These are phyloP conservation scores for Venturia carpophila DNA, from an alignment of 2,329 filamentous ascomycete species.

Conservation along the genomic window DNA sequence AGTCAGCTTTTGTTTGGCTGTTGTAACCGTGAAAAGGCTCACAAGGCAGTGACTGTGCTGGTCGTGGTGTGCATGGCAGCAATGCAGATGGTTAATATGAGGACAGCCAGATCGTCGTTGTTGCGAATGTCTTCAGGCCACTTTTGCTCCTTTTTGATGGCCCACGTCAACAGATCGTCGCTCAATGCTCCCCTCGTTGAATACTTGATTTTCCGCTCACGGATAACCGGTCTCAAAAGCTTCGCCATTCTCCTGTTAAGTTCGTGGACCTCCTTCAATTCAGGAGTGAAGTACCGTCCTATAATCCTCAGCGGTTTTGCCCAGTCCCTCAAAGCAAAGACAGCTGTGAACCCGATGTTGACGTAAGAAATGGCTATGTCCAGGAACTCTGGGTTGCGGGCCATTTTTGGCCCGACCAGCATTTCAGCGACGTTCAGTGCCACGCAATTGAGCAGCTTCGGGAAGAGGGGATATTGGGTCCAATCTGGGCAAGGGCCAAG, in stretches of 20 bases:
- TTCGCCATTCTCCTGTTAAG: slow-evolving; percentile 24
- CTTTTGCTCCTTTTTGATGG: background rate
- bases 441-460: slow-evolving; percentile 2
- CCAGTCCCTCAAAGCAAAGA: background rate
- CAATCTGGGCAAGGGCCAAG: slow-evolving; percentile 13
- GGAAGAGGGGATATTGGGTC: slow-evolving; percentile 5
- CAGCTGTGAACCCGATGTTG: background rate
- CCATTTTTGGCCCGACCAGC: slow-evolving; percentile 12
- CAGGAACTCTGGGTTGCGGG: slow-evolving; percentile 13
- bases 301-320: background rate
- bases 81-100: background rate
- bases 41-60: background rate
- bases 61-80: slow-evolving; percentile 1
- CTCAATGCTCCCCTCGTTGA: background rate
- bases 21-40: background rate
- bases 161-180: background rate
- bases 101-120: background rate
- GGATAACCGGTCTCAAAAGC: background rate
- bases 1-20: background rate
- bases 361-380: background rate
- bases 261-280: slow-evolving; percentile 23
- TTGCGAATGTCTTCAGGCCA: background rate
- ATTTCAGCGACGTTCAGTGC: slow-evolving; percentile 9
- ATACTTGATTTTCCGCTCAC: background rate
- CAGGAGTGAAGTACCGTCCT: background rate